Evolutionary conservation across 176 grass and related monocot species (phyloP).

Genomic region (Bothriochloa decipiens): DNA sequence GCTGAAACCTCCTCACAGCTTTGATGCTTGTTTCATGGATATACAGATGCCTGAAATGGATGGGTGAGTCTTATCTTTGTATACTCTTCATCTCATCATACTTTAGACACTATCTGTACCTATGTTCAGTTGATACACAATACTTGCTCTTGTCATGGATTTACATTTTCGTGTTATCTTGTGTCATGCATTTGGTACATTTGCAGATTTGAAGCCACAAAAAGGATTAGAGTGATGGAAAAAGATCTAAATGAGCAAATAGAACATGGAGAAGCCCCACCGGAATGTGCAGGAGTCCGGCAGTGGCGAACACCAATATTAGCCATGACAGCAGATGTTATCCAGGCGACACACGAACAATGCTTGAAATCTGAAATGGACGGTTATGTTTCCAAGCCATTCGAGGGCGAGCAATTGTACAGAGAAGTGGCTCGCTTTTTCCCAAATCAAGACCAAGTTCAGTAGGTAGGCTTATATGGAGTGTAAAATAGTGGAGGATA

Average conservation of each 20-base stretch:
- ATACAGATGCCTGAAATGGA: constrained; percentile 99
- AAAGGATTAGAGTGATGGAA: constrained; percentile 84
- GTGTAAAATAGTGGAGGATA: constrained; percentile 62
- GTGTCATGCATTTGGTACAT: constrained; percentile 26
- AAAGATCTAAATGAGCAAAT: constrained; percentile 71
- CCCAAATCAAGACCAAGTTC: constrained; percentile 62
- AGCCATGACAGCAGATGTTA: constrained; percentile 99
- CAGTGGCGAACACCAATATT: constrained; percentile 91
- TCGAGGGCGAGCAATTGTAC: constrained; percentile 97
- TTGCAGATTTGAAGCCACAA: constrained; percentile 94
- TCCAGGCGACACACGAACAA: constrained; percentile 95
- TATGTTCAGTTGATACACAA: constrained; percentile 8
- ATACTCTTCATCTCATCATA: not conserved
- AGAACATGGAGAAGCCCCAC: constrained; percentile 52
- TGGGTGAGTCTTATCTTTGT: constrained; percentile 57
- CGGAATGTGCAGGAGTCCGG: constrained; percentile 49
- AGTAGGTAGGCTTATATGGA: constrained; percentile 63
- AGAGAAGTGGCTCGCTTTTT: constrained; percentile 96
- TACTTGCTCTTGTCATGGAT: not conserved
- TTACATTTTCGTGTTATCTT: not conserved
- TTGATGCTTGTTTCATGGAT: constrained; percentile 99
- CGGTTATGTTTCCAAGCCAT: constrained; percentile 97
- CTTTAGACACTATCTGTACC: not conserved
- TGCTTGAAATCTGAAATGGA: constrained; percentile 89
- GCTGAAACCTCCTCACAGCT: constrained; percentile 84